Percentiles rank a stretch among this genome's conserved stretches.
Evolutionary conservation across 257 asterid species (phyloP).

Genomic region (Solanum sejunctum): DNA sequence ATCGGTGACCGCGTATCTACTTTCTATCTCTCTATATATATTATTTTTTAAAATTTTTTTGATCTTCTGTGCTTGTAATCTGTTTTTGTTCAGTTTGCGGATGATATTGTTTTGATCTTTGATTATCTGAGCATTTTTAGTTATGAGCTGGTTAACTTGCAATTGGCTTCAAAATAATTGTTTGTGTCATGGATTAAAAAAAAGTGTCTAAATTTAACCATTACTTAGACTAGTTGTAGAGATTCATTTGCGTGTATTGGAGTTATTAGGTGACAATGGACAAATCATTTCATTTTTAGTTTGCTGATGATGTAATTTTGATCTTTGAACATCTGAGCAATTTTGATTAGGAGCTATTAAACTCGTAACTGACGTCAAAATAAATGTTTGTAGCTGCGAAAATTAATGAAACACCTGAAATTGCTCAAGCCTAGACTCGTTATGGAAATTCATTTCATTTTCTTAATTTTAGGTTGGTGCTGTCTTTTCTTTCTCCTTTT

Average conservation of each 20-base stretch:
- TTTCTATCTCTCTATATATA: neutral
- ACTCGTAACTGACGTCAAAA: neutral
- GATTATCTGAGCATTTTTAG: neutral
- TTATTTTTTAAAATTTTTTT: neutral
- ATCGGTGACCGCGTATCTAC: neutral
- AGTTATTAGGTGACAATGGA: too few species aligned
- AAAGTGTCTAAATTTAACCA: neutral
- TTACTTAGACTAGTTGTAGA: neutral
- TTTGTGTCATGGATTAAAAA: neutral
- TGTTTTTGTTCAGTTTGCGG: neutral
- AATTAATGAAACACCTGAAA: neutral
- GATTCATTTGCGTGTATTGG: neutral
- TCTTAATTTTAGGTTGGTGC: neutral
- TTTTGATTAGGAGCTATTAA: neutral
- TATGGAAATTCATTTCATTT: neutral
- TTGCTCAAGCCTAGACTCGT: neutral
- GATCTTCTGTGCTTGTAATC: neutral
- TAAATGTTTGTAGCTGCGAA: neutral
- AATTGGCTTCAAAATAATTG: neutral
- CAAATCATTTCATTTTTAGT: neutral
- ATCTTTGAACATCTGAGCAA: neutral
- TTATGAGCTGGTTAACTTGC: neutral
- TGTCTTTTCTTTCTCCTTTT: neutral
- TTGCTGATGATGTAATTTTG: neutral
- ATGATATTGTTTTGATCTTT: neutral